Evolutionary conservation across 169 alveolate genomes (phyloP), one percentile per base, ranked within the genome.

Genomic region (Cryptosporidium felis): DNA sequence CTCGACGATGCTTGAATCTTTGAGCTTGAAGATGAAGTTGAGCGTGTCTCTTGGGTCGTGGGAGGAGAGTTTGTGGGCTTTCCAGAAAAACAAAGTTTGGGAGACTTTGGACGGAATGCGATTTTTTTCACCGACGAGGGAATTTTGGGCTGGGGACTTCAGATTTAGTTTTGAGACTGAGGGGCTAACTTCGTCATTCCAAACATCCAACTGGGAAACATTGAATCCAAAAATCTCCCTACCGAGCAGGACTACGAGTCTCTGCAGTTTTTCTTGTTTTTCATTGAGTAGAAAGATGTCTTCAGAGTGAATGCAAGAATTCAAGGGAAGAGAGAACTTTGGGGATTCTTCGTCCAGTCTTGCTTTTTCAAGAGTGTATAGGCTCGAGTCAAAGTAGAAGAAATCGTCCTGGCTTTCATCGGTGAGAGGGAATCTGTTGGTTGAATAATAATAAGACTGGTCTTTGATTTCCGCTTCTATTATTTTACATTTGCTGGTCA

Each of bases 131-230:
- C 28, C 18, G 23, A 14, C 28, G n/a, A n/a, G n/a, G n/a, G n/a
- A n/a, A n/a, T n/a, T n/a, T n/a, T n/a, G n/a, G n/a, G n/a, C n/a
- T n/a, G n/a, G n/a, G n/a, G n/a, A n/a, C n/a, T n/a, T n/a, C n/a
- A n/a, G n/a, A n/a, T n/a, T n/a, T n/a, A n/a, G n/a, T n/a, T n/a
- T n/a, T n/a, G n/a, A 21, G n/a, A 56, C 32, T 26, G 63, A 56
- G n/a, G 81, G 28, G 21, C 21, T 47, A 65, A 65, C 9, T 30
- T 65, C 62, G 42, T 65, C 81, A 46, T 65, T 65, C 81, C 81
- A 65, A 14, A 65, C 38, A 30, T 46, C 42, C 16, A 65, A 49
- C 36, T 65, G 81, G 16, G 9, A 21, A 21, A 65, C 49, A 26
- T 65, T 65, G 49, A 65, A 65, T 14, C 59, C 45, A 26, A 26